Evolutionary conservation across 192 early-diverging fungal species (phyloP).

Genomic region (Backusella tuberculispora): DNA sequence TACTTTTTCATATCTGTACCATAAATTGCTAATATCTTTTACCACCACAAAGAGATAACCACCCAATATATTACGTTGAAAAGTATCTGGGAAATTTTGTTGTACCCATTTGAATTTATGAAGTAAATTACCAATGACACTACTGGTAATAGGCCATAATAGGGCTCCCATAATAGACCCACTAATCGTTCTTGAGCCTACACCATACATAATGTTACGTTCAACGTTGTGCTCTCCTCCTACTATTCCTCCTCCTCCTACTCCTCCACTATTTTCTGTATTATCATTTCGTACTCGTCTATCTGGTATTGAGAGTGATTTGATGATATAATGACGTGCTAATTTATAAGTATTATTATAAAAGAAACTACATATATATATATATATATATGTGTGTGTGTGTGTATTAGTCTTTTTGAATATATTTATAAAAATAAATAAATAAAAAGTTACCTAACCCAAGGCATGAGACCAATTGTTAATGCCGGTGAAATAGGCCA

Average conservation of each 20-base stretch:
- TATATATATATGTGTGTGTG: no score
- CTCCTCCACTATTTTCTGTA: constrained; percentile 22
- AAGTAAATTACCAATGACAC: constrained; percentile 53
- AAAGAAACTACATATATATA: not conserved
- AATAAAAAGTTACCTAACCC: constrained; percentile 45
- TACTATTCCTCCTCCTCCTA: not conserved
- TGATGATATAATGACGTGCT: constrained; percentile 20
- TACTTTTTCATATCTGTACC: constrained; percentile 56
- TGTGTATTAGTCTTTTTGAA: no score
- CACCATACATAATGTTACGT: constrained; percentile 59
- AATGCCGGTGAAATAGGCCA: constrained; percentile 68
- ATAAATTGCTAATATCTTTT: constrained; percentile 61
- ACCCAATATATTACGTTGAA: constrained; percentile 39
- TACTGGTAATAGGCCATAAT: constrained; percentile 68
- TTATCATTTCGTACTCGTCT: not conserved
- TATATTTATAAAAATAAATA: not conserved
- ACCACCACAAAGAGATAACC: constrained; percentile 38
- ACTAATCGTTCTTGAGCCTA: constrained; percentile 57
- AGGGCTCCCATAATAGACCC: constrained; percentile 67
- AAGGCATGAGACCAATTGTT: constrained; percentile 63
- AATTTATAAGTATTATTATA: constrained; percentile 21
- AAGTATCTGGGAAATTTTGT: constrained; percentile 33
- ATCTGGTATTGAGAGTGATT: constrained; percentile 12
- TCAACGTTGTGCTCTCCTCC: constrained; percentile 13
- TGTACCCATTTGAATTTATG: constrained; percentile 25